phyloP scores from a whole-genome alignment of 139 green algal genomes.

The Picochlorum sp. region DNA sequence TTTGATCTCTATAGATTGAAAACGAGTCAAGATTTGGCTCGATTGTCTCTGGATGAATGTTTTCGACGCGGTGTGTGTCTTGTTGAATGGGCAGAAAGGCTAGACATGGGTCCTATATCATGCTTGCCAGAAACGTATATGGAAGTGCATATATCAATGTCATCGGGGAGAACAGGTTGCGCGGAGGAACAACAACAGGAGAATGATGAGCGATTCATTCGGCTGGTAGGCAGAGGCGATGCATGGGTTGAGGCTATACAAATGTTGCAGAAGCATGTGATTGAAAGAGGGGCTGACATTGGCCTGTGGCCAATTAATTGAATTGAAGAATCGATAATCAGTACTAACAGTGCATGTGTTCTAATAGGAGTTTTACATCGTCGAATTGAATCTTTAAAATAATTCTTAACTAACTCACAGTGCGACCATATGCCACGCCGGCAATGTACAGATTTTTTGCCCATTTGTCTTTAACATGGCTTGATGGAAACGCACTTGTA shows the following conservation, averaged over 20 bases:
- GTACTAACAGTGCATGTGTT: too few species aligned
- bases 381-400: too few species aligned
- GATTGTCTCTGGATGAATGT: background rate
- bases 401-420: conserved; percentile 47
- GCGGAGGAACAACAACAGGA: too few species aligned
- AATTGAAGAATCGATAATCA: too few species aligned
- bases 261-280: too few species aligned
- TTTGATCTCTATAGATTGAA: conserved; percentile 72
- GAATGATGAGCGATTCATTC: too few species aligned
- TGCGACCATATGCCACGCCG: conserved; percentile 88
- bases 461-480: conserved; percentile 99
- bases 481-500: conserved; percentile 86
- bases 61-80: conserved; percentile 14
- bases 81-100: conserved; percentile 22
- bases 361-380: too few species aligned
- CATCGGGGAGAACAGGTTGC: too few species aligned
- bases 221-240: too few species aligned
- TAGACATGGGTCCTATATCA: conserved; percentile 2
- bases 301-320: too few species aligned
- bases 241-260: too few species aligned
- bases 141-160: background rate
- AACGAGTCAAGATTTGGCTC: background rate
- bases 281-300: too few species aligned
- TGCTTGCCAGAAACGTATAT: background rate
- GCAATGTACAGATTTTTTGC: conserved; percentile 98